Conservation (phyloP, 2,329 filamentous ascomycete species). For the Ophiosphaerella korrae region DNA sequence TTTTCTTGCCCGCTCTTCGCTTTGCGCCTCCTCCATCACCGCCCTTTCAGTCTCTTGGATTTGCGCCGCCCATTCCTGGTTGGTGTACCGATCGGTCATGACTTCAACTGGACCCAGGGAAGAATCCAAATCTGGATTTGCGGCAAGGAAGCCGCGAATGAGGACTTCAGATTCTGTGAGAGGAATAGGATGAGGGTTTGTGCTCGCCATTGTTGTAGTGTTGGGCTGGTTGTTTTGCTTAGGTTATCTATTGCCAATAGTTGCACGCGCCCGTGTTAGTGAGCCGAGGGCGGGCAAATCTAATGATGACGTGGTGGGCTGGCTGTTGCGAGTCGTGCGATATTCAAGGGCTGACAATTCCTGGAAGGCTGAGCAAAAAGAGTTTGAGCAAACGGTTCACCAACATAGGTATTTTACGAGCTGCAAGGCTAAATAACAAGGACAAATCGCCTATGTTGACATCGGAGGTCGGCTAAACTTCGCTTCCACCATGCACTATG, state of each 20-base stretch:
- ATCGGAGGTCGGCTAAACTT: conserved; percentile 40
- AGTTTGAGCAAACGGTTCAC: too few relatives aligned
- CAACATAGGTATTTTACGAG: too few relatives aligned
- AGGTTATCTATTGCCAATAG: conserved; percentile 3
- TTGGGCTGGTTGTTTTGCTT: conserved; percentile 2
- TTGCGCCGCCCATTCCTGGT: conserved; percentile 51
- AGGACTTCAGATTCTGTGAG: conserved; percentile 42
- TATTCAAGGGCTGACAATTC: too few relatives aligned
- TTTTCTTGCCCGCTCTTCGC: conserved; percentile 33
- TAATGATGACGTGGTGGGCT: conserved; percentile 1
- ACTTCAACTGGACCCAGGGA: conserved; percentile 34
- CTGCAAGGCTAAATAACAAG: too few relatives aligned
- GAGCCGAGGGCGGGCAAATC: background rate
- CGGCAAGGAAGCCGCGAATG: conserved; percentile 41
- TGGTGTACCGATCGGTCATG: conserved; percentile 53
- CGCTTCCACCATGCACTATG: conserved; percentile 32
- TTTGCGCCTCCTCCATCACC: conserved; percentile 34
- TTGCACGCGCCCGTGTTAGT: background rate
- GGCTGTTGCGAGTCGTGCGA: background rate
- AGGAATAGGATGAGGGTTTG: conserved; percentile 29
- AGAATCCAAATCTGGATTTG: conserved; percentile 35
- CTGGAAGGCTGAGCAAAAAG: too few relatives aligned
- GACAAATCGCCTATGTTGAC: too few relatives aligned
- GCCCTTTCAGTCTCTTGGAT: conserved; percentile 44
- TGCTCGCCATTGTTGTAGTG: conserved; percentile 12